These are phyloP conservation scores for Escovopsis weberi DNA, from an alignment of 2,329 filamentous ascomycete genomes.

Conservation along the genomic window DNA sequence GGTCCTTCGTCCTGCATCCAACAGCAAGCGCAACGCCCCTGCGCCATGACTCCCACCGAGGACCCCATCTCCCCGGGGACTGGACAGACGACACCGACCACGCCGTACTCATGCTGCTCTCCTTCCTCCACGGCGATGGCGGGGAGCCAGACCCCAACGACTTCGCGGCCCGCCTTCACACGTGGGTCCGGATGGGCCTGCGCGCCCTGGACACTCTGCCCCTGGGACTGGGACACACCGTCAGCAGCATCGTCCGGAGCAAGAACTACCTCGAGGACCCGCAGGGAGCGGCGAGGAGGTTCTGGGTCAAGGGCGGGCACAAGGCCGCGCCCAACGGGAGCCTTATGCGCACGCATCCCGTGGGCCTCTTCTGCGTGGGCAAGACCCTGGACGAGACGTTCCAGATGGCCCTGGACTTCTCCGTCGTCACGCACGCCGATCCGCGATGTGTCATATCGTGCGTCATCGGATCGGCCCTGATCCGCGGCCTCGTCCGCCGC, in stretches of 20 bases:
- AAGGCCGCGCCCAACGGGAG: constrained; percentile 35
- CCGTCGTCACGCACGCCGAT: constrained; percentile 34
- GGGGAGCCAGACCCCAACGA: constrained; percentile 20
- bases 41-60: constrained; percentile 29
- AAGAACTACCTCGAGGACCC: constrained; percentile 26
- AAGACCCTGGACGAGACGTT: constrained; percentile 28
- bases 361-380: constrained; percentile 32
- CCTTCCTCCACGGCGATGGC: constrained; percentile 30
- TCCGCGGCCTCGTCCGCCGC: constrained; percentile 30
- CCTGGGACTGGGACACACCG: constrained; percentile 32
- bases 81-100: constrained; percentile 45
- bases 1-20: constrained; percentile 25
- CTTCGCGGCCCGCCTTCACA: constrained; percentile 28
- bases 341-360: constrained; percentile 36
- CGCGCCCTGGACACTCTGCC: constrained; percentile 30
- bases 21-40: constrained; percentile 23
- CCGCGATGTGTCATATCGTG: constrained; percentile 36
- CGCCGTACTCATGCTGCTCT: constrained; percentile 32
- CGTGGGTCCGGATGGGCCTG: constrained; percentile 34
- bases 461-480: constrained; percentile 29
- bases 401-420: constrained; percentile 25
- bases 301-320: constrained; percentile 26
- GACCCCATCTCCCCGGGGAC: constrained; percentile 24
- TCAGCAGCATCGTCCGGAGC: constrained; percentile 28
- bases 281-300: constrained; percentile 20